Base-by-base conservation (phyloP, 768 basidiomycete species). In the Trametes maxima region DNA sequence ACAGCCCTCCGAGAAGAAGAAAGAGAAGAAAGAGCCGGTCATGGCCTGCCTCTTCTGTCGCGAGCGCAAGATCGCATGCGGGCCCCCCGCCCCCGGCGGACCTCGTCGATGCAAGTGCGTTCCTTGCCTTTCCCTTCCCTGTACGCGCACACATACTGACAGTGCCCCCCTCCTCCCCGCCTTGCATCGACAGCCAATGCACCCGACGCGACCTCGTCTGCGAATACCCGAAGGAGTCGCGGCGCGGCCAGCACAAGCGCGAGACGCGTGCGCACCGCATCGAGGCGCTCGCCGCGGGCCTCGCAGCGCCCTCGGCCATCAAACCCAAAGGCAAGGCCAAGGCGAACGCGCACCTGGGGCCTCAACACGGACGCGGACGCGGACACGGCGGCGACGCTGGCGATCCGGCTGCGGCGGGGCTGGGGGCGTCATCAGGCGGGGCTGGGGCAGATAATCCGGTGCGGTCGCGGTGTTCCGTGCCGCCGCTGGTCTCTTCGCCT, bases 21-120 rank as follows among this genome's bases (percentile, higher is more conserved):
- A 33, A 33, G 68, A 64, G 65, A 70, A 78, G 69, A 77, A 77
- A 70, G 80, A 80, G 70, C 79, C 80, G 57, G 76, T 76, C 59
- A 72, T 81, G 55, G 78, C 78, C 57, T 81, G 80, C 60, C 68
- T 77, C 53, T 82, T 82, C 70, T 82, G 80, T 63, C 73, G 80
- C 61, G 79, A 80, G 70, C 71, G 80, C 62, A 82, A 82, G 70
- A 82, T 82, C 65, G 79, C 79, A 19, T 82, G 80, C 64, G 80
- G 80, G 28, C 70, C 78, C 17, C 79, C 79, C 12, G 63, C 74
- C 56, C 73, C 76, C 33, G 74, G 74, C 21, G 72, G 62, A 62
- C 65, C 69, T 51, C 71, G 69, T 58, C 74, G 78, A 7, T 81
- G 80, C 80, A 81, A 82, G 80, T 82, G 54, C 69, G 80, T 69